Percentiles rank a stretch among this genome's conserved stretches.
These are phyloP conservation scores for Ganoderma resinaceum DNA, from an alignment of 1,284 basidiomycete species.

Conservation along the genomic window DNA sequence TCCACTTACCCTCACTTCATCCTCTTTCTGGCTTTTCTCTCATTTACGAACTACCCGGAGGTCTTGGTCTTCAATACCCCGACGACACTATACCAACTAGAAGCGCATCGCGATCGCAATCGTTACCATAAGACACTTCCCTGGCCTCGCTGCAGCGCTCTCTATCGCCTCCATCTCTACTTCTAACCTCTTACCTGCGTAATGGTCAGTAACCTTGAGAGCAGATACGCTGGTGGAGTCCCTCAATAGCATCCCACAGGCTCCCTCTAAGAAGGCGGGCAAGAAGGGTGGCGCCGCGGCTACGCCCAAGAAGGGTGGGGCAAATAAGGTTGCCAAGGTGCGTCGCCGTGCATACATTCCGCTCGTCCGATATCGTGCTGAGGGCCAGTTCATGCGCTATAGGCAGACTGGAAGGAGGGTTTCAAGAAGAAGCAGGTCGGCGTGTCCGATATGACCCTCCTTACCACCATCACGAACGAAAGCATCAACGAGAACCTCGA, in stretches of 20 bases:
- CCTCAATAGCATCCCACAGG: conserved; percentile 52
- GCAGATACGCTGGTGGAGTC: not conserved
- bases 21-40: not conserved
- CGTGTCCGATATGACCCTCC: conserved; percentile 98
- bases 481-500: conserved; percentile 98
- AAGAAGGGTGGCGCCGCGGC: conserved; percentile 75
- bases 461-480: conserved; percentile 98
- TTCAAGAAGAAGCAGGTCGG: conserved; percentile 99
- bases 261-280: conserved; percentile 90
- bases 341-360: conserved; percentile 13
- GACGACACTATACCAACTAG: not conserved
- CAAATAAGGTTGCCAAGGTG: conserved; percentile 80
- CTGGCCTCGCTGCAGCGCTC: conserved; percentile 15
- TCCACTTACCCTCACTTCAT: conserved; percentile 11
- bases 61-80: not conserved
- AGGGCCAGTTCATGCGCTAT: not conserved
- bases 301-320: conserved; percentile 64
- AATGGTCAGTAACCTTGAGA: conserved; percentile 29
- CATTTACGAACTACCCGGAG: not conserved
- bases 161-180: conserved; percentile 17
- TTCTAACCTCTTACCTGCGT: conserved; percentile 14
- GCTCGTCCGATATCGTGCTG: not conserved
- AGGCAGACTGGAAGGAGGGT: conserved; percentile 98
- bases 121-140: conserved; percentile 13
- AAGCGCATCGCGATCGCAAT: conserved; percentile 18